A percentile compares a stretch with the other conserved stretches of the same genome.
Evolutionary conservation across 176 grass and related monocot species (phyloP).

Genomic region (Cocos nucifera): DNA sequence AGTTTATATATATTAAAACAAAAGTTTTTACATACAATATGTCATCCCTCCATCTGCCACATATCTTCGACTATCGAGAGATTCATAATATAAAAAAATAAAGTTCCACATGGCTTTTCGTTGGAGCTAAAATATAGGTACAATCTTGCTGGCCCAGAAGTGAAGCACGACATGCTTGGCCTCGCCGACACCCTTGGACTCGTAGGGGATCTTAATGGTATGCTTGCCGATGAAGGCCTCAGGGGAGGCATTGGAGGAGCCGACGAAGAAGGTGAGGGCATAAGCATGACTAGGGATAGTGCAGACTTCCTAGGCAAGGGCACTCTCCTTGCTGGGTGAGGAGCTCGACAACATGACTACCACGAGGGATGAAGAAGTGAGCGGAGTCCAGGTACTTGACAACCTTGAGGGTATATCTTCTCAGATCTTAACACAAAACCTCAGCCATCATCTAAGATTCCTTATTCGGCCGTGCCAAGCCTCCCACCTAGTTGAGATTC

Average conservation of each 20-base stretch:
- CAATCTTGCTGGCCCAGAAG: constrained; percentile 37
- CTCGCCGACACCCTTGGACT: constrained; percentile 53
- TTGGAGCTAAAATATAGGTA: constrained; percentile 65
- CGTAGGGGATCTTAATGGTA: constrained; percentile 42
- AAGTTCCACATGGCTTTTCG: neutral
- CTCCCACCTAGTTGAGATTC: no score
- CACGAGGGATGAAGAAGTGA: constrained; percentile 60
- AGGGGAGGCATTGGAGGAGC: constrained; percentile 52
- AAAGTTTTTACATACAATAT: no score
- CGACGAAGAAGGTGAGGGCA: constrained; percentile 61
- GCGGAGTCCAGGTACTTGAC: constrained; percentile 60
- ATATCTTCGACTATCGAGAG: no score
- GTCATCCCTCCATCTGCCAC: no score
- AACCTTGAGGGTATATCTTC: constrained; percentile 39
- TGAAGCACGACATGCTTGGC: constrained; percentile 42
- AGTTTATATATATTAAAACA: no score
- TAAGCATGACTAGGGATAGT: constrained; percentile 47
- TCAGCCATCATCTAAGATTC: no score
- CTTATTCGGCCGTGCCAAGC: no score
- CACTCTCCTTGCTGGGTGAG: constrained; percentile 63
- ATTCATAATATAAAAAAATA: no score
- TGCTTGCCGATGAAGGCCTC: constrained; percentile 60
- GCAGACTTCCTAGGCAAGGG: constrained; percentile 59
- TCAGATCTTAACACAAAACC: no score
- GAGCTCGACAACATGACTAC: constrained; percentile 58